Evolutionary conservation across 148 eudicot species (phyloP).

Genomic region (Salicornia ramosissima): DNA sequence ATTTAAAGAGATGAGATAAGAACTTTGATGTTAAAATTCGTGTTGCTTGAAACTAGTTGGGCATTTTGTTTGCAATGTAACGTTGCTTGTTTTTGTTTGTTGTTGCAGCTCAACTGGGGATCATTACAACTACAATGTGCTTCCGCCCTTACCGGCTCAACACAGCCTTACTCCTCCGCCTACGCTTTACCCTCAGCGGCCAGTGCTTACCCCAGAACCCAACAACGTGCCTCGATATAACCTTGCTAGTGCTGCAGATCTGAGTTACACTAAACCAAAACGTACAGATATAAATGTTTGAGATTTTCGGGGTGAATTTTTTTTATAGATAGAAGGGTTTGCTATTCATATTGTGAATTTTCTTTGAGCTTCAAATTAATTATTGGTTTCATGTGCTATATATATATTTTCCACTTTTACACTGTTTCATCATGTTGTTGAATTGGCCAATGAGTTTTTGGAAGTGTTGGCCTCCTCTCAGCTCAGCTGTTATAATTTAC

Average conservation of each 20-base stretch:
- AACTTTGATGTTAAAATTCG: neutral
- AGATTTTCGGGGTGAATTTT: conserved; percentile 6
- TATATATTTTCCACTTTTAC: neutral
- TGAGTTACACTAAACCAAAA: conserved; percentile 55
- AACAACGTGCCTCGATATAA: conserved; percentile 58
- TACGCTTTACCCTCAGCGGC: conserved; percentile 87
- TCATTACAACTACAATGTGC: conserved; percentile 67
- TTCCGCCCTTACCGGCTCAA: conserved; percentile 86
- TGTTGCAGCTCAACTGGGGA: conserved; percentile 50
- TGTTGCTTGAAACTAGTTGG: neutral
- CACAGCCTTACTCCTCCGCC: conserved; percentile 84
- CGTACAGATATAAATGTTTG: conserved; percentile 86
- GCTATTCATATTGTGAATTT: neutral
- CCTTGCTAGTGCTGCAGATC: conserved; percentile 41
- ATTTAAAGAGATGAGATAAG: neutral
- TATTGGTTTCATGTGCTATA: neutral
- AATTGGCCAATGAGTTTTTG: neutral
- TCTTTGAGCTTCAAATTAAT: neutral
- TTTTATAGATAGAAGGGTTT: neutral
- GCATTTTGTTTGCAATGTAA: neutral
- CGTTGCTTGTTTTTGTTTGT: neutral
- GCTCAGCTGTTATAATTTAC: neutral
- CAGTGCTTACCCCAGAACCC: conserved; percentile 66
- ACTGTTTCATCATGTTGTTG: conserved; percentile 1
- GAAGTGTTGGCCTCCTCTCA: conserved; percentile 7